Evolutionary conservation across 2,329 filamentous ascomycete genomes (phyloP), one percentile per base, ranked within the genome.

Genomic region (Colletotrichum caudatum): DNA sequence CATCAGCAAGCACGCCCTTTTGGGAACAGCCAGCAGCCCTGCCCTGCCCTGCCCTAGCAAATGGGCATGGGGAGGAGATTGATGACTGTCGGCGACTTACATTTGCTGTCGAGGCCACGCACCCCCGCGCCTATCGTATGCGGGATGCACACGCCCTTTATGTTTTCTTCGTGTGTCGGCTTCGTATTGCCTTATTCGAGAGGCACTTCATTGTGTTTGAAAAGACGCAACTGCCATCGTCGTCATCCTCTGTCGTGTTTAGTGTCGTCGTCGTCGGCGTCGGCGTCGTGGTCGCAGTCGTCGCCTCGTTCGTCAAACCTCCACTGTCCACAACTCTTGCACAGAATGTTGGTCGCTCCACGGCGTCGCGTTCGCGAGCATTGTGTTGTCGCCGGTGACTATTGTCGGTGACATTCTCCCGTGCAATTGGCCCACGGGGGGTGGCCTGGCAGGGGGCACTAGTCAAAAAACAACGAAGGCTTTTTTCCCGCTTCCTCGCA

Each of bases 1-100:
- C 18, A 33, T 37, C 56, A 35, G 26, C 53, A 3, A 33, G 33
- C 59, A 61, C 26, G 58, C 58, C 58, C 58, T 59, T 59, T 39
- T 20, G 35, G 54, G 33, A 41, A 56, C 35, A n/a, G 54, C 35
- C 54, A n/a, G 33, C 14, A n/a, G 29, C 29, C 29, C 29, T 29
- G 29, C 29, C 26, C 26, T 29, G 26, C 26, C 29, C 29, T 29
- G 29, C 29, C 29, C 54, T 12, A 26, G n/a, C 35, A 12, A 58
- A 41, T 29, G 33, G 50, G 35, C 33, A 33, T 7, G 48, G 26
- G 12, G 53, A 12, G 16, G 41, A 50, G 54, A 51, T 26, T 69
- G 58, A 58, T 71, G 59, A 62, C 37, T 63, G 33, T 63, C 69
- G 64, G 69, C 59, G 37, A 71, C 65, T 64, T 66, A 53, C 69